Conservation (phyloP, 2,329 filamentous ascomycete genomes). For the Fusarium anthophilum region DNA sequence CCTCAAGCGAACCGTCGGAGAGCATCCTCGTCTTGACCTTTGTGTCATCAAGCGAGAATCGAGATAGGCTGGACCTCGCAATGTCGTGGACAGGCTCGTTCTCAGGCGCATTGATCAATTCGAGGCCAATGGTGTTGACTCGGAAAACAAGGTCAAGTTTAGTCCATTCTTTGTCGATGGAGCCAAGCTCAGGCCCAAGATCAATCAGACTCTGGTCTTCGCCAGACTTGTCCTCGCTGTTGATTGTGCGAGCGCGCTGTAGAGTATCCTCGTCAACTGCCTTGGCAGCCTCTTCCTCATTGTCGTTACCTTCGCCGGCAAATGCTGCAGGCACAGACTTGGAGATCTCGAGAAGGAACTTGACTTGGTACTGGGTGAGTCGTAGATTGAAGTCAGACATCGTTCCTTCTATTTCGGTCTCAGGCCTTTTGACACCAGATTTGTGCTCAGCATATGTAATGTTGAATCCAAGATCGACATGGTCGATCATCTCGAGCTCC, state of each 20-base stretch:
- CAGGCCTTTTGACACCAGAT: slow-evolving; percentile 78
- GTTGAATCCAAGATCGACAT: slow-evolving; percentile 92
- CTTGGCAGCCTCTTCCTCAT: slow-evolving; percentile 77
- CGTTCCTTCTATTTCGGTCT: slow-evolving; percentile 88
- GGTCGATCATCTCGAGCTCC: slow-evolving; percentile 95
- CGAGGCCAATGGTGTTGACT: slow-evolving; percentile 85
- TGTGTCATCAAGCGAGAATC: slow-evolving; percentile 93
- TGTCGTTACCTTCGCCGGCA: slow-evolving; percentile 71
- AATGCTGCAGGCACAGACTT: slow-evolving; percentile 90
- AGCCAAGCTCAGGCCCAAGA: slow-evolving; percentile 75
- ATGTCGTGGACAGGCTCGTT: slow-evolving; percentile 81
- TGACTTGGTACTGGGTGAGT: slow-evolving; percentile 90
- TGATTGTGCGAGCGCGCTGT: slow-evolving; percentile 57
- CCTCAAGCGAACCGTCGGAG: slow-evolving; percentile 89
- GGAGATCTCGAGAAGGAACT: slow-evolving; percentile 87
- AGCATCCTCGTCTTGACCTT: slow-evolving; percentile 92
- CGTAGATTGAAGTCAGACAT: slow-evolving; percentile 94
- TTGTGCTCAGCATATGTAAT: slow-evolving; percentile 92
- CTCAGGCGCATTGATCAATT: slow-evolving; percentile 81
- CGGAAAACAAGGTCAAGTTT: slow-evolving; percentile 93
- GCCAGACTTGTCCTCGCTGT: slow-evolving; percentile 44
- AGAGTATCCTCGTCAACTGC: slow-evolving; percentile 71
- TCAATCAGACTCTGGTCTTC: slow-evolving; percentile 59
- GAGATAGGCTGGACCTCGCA: slow-evolving; percentile 84
- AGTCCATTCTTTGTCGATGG: slow-evolving; percentile 80